These are phyloP conservation scores for Grosmannia penicillata DNA, from an alignment of 2,329 filamentous ascomycete genomes.

Conservation along the genomic window DNA sequence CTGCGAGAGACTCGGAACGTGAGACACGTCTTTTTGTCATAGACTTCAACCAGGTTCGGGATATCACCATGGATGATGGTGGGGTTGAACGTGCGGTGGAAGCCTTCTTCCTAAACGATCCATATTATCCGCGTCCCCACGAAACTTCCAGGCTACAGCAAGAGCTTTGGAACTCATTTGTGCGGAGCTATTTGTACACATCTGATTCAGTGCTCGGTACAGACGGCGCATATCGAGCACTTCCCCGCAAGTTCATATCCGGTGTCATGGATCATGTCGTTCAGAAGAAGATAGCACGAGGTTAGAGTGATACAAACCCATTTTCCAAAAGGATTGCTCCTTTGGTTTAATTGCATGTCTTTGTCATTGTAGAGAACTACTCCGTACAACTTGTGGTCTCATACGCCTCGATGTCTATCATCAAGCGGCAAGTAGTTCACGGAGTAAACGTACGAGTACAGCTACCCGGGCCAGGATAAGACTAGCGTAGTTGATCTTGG, in stretches of 20 bases:
- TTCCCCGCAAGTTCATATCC: constrained; percentile 1
- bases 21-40: not conserved
- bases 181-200: constrained; percentile 1
- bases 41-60: constrained; percentile 2
- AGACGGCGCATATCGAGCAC: not conserved
- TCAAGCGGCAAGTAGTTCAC: no score
- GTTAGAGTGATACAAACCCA: no score
- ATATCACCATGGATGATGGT: not conserved
- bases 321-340: no score
- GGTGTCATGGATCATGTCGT: not conserved
- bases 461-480: no score
- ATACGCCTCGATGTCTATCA: no score
- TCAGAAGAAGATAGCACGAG: not conserved
- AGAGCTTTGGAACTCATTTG: constrained; percentile 1
- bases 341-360: no score
- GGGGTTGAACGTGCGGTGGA: not conserved
- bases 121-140: constrained; percentile 1
- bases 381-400: no score
- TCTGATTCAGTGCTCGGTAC: not conserved
- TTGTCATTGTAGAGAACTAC: no score
- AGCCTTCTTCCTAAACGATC: constrained; percentile 1
- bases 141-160: not conserved
- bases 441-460: no score
- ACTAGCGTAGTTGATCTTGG: no score
- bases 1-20: not conserved